A percentile compares a stretch with the other conserved stretches of the same genome.
Evolutionary conservation across 768 basidiomycete genomes (phyloP).

Genomic region (Fibroporia radiculosa): DNA sequence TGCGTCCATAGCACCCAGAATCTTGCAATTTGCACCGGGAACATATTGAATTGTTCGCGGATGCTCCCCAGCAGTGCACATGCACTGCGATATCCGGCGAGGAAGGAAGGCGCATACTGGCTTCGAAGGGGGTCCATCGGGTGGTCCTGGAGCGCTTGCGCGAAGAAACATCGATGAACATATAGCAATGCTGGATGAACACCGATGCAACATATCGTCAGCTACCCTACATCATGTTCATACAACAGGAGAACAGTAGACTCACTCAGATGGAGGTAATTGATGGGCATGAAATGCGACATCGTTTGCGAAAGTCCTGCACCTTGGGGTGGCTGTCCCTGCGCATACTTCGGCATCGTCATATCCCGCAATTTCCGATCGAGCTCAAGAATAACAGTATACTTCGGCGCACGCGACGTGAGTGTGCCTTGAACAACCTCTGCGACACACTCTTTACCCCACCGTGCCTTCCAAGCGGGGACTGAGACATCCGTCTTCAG

Average conservation of each 20-base stretch:
- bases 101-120: slow-evolving; percentile 64
- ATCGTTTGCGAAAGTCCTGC: slow-evolving; percentile 53
- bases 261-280: slow-evolving; percentile 66
- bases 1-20: slow-evolving; percentile 64
- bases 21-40: slow-evolving; percentile 51
- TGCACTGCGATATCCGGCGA: slow-evolving; percentile 66
- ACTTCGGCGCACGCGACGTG: slow-evolving; percentile 50
- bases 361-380: slow-evolving; percentile 62
- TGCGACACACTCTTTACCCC: slow-evolving; percentile 45
- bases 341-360: slow-evolving; percentile 55
- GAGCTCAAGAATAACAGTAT: slow-evolving; percentile 57
- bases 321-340: slow-evolving; percentile 39
- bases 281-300: slow-evolving; percentile 69
- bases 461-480: slow-evolving; percentile 50
- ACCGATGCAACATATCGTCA: slow-evolving; percentile 62
- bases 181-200: slow-evolving; percentile 59
- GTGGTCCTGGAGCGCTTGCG: slow-evolving; percentile 57
- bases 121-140: slow-evolving; percentile 62
- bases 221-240: slow-evolving; percentile 19
- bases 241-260: slow-evolving; percentile 5
- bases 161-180: slow-evolving; percentile 65
- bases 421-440: slow-evolving; percentile 49
- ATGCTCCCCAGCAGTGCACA: slow-evolving; percentile 52
- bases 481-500: slow-evolving; percentile 47
- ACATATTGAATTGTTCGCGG: slow-evolving; percentile 41